Evolutionary conservation across 2,329 filamentous ascomycete genomes (phyloP), one percentile per base, ranked within the genome.

Genomic region (Helminthosporium solani): DNA sequence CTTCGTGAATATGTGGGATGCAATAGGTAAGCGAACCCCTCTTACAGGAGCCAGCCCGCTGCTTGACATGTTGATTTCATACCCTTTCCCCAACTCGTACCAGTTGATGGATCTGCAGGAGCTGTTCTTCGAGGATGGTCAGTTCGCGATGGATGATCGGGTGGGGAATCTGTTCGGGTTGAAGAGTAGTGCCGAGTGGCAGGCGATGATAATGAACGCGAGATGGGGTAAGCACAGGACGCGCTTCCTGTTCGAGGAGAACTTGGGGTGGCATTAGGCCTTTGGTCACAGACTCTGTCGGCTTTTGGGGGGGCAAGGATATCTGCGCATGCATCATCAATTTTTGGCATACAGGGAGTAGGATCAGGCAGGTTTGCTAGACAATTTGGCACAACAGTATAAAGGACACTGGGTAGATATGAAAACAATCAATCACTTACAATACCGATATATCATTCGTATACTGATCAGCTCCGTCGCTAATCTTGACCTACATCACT

Each of bases 121-220:
- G 23, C 20, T 42, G 15, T 33, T 21, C n/a, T 12, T 44, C 5
- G 23, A 42, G 14, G 31, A 38, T n/a, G 42, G 41, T 3, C 27
- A 16, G 31, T 15, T 44, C 19, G 15, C 5, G 19, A 34, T 21
- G 30, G 25, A 23, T 23, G 16, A 20, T 8, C 20, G 37, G 33
- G 30, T 16, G 36, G 46, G 46, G 11, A 44, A 45, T 37, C n/a
- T 44, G 36, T 49, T 44, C 18, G 46, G 42, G 7, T 1, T 49
- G 18, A 40, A 12, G 37, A 36, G 20, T 19, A 15, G n/a, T 14
- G 37, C 33, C 2, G 36, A 49, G 33, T 49, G 46, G 46, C 35
- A 49, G 33, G 23, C 21, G 3, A 16, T 23, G 36, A 45, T 49
- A n/a, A 40, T 45, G 41, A 39, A 21, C 12, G 40, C 40, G 8